A percentile compares a stretch with the other conserved stretches of the same genome.
Evolutionary conservation across 2,329 filamentous ascomycete genomes (phyloP).

Genomic region (Pseudogymnoascus sp.): DNA sequence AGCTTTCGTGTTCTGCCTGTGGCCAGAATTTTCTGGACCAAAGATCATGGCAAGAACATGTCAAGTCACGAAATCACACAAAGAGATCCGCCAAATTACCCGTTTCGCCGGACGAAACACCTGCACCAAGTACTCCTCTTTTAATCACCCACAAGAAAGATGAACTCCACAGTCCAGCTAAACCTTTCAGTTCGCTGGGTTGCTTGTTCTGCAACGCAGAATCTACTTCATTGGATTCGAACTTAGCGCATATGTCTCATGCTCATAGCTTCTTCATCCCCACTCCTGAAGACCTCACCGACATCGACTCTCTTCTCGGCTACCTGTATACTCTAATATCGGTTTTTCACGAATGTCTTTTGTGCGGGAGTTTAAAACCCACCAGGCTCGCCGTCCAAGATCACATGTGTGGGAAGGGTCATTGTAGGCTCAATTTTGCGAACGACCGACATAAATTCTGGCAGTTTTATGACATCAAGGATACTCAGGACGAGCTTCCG

Average conservation of each 20-base stretch:
- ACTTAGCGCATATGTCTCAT: slow-evolving; percentile 40
- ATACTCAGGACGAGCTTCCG: neutral
- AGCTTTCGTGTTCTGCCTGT: neutral
- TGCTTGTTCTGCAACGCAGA: slow-evolving; percentile 37
- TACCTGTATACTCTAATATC: slow-evolving; percentile 42
- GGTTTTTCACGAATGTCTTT: slow-evolving; percentile 42
- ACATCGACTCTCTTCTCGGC: slow-evolving; percentile 38
- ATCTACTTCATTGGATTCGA: slow-evolving; percentile 29
- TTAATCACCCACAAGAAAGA: too few species aligned
- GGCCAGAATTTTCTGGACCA: neutral
- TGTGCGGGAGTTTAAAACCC: slow-evolving; percentile 37
- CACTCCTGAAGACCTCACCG: slow-evolving; percentile 34
- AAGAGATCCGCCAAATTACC: slow-evolving; percentile 1
- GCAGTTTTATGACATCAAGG: slow-evolving; percentile 34
- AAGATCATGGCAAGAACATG: slow-evolving; percentile 15
- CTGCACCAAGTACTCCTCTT: neutral
- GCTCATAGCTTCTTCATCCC: slow-evolving; percentile 40
- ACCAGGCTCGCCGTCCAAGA: slow-evolving; percentile 40
- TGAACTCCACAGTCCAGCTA: neutral
- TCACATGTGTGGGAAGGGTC: slow-evolving; percentile 42
- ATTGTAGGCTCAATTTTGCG: slow-evolving; percentile 36
- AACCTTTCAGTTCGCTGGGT: slow-evolving; percentile 23
- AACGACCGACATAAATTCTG: slow-evolving; percentile 30
- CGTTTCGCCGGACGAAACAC: neutral
- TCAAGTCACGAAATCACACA: slow-evolving; percentile 14